Conservation (phyloP, 139 green algal species). For the Chlorella sp. region DNA sequence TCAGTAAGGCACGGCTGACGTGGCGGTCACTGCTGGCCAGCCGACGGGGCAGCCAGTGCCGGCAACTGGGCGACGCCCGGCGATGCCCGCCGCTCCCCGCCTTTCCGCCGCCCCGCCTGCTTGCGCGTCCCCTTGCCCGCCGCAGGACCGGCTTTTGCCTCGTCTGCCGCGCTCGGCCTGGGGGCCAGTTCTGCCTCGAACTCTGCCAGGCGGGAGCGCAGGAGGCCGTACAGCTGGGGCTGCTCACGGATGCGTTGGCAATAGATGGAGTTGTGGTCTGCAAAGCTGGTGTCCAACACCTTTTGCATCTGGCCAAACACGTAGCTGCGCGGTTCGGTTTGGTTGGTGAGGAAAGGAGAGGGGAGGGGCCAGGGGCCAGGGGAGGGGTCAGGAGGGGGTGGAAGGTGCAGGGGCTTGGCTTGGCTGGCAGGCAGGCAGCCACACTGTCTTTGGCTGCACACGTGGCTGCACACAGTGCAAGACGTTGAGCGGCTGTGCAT, state of each 20-base stretch:
- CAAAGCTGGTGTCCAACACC: constrained; percentile 30
- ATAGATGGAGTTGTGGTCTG: constrained; percentile 4
- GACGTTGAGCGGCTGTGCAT: too few species aligned
- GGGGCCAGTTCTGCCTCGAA: constrained; percentile 8
- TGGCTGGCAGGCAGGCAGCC: neutral
- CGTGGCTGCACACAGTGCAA: too few species aligned
- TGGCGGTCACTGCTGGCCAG: too few species aligned
- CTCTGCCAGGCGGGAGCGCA: constrained; percentile 23
- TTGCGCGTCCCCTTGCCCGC: neutral
- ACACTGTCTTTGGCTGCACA: neutral
- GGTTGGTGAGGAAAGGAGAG: neutral
- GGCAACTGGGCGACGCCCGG: neutral
- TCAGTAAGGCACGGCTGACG: neutral
- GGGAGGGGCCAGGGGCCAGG: neutral
- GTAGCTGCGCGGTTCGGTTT: neutral
- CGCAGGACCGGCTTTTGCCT: neutral
- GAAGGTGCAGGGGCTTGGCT: neutral
- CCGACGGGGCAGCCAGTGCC: neutral
- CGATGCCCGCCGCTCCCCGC: neutral
- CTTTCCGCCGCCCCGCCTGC: neutral
- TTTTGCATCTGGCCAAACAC: constrained; percentile 13
- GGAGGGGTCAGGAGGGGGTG: neutral
- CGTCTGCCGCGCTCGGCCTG: neutral
- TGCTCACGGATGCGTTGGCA: constrained; percentile 18
- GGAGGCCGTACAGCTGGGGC: constrained; percentile 41